Base-by-base conservation (phyloP, 164 flowering plant species). In the Macadamia tetraphylla region DNA sequence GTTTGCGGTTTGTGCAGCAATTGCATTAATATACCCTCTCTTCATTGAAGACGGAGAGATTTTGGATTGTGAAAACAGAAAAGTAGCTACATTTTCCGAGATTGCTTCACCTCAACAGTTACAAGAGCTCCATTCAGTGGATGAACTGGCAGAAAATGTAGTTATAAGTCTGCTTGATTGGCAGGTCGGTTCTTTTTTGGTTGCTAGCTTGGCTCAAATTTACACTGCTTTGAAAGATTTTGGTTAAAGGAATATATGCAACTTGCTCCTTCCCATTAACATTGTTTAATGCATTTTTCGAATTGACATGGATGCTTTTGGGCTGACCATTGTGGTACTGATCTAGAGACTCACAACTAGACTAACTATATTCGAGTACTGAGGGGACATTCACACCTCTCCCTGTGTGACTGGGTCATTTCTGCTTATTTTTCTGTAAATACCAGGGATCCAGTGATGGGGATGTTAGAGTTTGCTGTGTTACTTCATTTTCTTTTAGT, bases 101-200 rank as follows among this genome's bases (percentile, higher is more conserved):
- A 79, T 91, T 65, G 83, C 90, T 30, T 79, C 86, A 55, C 87
- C 95, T 0, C 70, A 77, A 71, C 81, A 93, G 46, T 72, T 93
- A 58, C 77, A 84, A 71, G 73, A 76, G 74, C 82, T 89, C 23
- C 86, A 82, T 66, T 83, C 82, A 6, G 70, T 6, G 29, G 74
- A 78, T 76, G 81, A 70, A 46, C 74, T 74, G 69, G 82, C 82
- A 3, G 87, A 83, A 15, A 84, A 80, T 71, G 67, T 88, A 56
- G 76, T 89, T 63, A 69, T 92, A 56, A 76, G 79, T 82, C 81
- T 91, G 63, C 78, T 79, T 31, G 95, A 89, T 71, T 93, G 97
- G 98, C 95, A 91, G 94, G 98, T 92, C 3, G 48, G 69, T 67
- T 55, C 42, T 35, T 5, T 35, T 5, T 35, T 5, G 40, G 40